Base-by-base conservation (phyloP, 495 filamentous ascomycete species). In the Apodospora peruviana region DNA sequence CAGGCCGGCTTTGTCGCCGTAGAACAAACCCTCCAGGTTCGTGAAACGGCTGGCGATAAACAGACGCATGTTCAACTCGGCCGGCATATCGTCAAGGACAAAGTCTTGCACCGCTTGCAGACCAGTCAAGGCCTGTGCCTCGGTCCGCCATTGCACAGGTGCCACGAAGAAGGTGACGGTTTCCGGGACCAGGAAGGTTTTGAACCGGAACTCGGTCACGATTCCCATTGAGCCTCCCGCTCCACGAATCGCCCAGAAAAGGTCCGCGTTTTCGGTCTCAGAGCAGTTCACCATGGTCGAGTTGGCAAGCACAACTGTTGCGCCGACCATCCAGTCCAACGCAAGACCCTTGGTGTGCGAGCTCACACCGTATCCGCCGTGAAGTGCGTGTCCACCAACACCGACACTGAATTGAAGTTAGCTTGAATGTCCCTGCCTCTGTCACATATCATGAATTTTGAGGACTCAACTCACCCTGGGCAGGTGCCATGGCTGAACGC, bases 401-500 rank as follows among this genome's bases (percentile, higher is more conserved):
- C 70, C 70, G 38, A 71, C 72, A 27, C 72, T 73, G 21, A 46
- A 4, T 3, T 16, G 1, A 9, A 36, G 48, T 60, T 23, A 57
- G 54, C 25, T 50, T 8, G 27, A 2, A 23, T 10, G 23, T 12
- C 18, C 25, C 36, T 4, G 16, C n/a, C 4, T 18, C 9, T 7
- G 8, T 38, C n/a, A 7, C 8, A 4, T 38, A 12, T 12, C 5
- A 32, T 5, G 27, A 12, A 12, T 5, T 5, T 7, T 5, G 27
- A 32, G 27, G 27, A 18, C 7, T 38, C 11, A 38, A 43, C 60
- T 59, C 37, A 68, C 62, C 72, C 68, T 0, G 72, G 72, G 41
- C 71, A 75, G 22, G 71, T 75, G 20, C 71, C 71, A 43, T 74
- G 71, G 39, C 68, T 67, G 35, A 75, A 64, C 3, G 62, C 70